phyloP scores from a whole-genome alignment of 305 asterid species.

The Solanum aculeatissimum region DNA sequence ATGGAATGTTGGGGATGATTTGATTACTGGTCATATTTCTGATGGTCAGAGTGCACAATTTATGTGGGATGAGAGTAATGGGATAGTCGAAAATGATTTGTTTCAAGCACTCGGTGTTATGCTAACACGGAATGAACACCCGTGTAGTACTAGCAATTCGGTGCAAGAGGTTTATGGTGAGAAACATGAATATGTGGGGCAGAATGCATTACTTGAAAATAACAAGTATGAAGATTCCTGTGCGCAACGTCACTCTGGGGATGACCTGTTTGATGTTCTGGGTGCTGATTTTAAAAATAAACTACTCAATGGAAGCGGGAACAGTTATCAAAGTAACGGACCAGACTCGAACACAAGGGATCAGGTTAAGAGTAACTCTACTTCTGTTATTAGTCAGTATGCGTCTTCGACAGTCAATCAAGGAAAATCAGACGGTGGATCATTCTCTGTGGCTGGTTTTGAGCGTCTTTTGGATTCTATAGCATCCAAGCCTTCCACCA shows the following conservation, averaged over 20 bases:
- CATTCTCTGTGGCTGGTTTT: slow-evolving; percentile 21
- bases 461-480: slow-evolving; percentile 74
- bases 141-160: slow-evolving; percentile 1
- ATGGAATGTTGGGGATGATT: slow-evolving; percentile 12
- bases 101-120: slow-evolving; percentile 13
- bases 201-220: slow-evolving; percentile 6
- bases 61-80: slow-evolving; percentile 8
- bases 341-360: slow-evolving; percentile 7
- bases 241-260: slow-evolving; percentile 28
- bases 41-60: neutral
- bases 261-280: slow-evolving; percentile 74
- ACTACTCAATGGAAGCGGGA: slow-evolving; percentile 38
- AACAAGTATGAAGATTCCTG: slow-evolving; percentile 14
- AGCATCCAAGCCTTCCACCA: slow-evolving; percentile 33
- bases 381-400: slow-evolving; percentile 16
- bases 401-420: slow-evolving; percentile 23
- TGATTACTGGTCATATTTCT: slow-evolving; percentile 1
- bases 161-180: slow-evolving; percentile 5
- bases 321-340: slow-evolving; percentile 8
- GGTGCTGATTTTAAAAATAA: slow-evolving; percentile 74
- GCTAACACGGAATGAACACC: slow-evolving; percentile 2
- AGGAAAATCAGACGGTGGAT: slow-evolving; percentile 38
- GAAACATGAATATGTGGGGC: slow-evolving; percentile 9
- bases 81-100: slow-evolving; percentile 9
- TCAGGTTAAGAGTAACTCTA: slow-evolving; percentile 11